These are phyloP conservation scores for Pseudogymnoascus sp. DNA, from an alignment of 2,329 filamentous ascomycete genomes.

Conservation along the genomic window DNA sequence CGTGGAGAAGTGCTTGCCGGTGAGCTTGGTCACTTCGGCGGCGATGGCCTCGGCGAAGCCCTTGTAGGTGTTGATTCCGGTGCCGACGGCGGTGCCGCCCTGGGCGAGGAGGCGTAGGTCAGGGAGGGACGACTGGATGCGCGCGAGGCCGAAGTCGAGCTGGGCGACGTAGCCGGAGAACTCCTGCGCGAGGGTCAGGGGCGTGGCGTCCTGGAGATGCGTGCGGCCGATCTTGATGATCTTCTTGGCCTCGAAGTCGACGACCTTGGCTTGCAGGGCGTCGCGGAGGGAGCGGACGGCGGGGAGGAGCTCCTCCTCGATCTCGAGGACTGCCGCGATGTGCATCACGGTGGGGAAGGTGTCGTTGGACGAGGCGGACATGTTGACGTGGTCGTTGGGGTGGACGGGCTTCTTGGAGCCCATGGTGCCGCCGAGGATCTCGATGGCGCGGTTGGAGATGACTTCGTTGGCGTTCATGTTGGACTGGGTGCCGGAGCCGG, in stretches of 20 bases:
- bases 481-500: constrained; percentile 94
- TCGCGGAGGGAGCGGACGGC: constrained; percentile 73
- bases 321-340: constrained; percentile 91
- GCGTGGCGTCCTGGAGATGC: constrained; percentile 94
- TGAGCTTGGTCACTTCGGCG: constrained; percentile 84
- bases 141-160: constrained; percentile 82
- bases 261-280: constrained; percentile 80
- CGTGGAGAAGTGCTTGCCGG: constrained; percentile 86
- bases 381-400: constrained; percentile 99
- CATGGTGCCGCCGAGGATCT: constrained; percentile 90
- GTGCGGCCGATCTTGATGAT: constrained; percentile 99
- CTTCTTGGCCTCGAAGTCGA: constrained; percentile 73
- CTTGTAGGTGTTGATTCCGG: constrained; percentile 93
- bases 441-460: constrained; percentile 97
- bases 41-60: constrained; percentile 94
- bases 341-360: constrained; percentile 99
- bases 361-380: constrained; percentile 97
- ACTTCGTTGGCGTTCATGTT: constrained; percentile 99
- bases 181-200: constrained; percentile 90
- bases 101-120: constrained; percentile 84
- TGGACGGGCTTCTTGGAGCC: constrained; percentile 98
- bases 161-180: constrained; percentile 97
- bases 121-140: constrained; percentile 74
- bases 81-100: constrained; percentile 93
- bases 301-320: constrained; percentile 79